These are phyloP conservation scores for Fonsecaea pedrosoi DNA, from an alignment of 2,329 filamentous ascomycete species.

Conservation along the genomic window DNA sequence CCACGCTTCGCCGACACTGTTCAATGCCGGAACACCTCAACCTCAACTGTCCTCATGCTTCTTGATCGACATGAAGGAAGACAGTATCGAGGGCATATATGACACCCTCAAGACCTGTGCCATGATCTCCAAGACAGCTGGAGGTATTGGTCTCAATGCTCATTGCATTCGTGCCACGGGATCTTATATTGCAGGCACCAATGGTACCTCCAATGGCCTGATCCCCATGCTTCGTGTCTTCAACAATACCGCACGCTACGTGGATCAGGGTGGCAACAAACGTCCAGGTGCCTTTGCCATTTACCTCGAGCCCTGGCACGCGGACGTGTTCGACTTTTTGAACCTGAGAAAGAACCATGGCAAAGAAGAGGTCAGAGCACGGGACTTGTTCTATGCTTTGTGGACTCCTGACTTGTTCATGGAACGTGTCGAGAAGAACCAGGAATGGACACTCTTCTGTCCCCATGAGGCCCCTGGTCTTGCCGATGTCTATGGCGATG, in stretches of 20 bases:
- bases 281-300: slow-evolving; percentile 97
- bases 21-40: slow-evolving; percentile 95
- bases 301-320: slow-evolving; percentile 98
- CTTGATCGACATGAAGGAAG: slow-evolving; percentile 98
- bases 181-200: slow-evolving; percentile 97
- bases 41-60: slow-evolving; percentile 97
- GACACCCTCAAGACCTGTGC: slow-evolving; percentile 99
- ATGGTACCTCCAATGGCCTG: slow-evolving; percentile 96
- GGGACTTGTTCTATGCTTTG: slow-evolving; percentile 95
- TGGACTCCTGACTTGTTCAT: slow-evolving; percentile 99
- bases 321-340: slow-evolving; percentile 95
- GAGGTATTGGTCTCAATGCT: slow-evolving; percentile 94
- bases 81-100: slow-evolving; percentile 99
- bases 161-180: slow-evolving; percentile 97
- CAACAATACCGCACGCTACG: slow-evolving; percentile 99
- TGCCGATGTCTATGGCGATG: slow-evolving; percentile 95
- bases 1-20: slow-evolving; percentile 95
- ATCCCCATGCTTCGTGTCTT: slow-evolving; percentile 98
- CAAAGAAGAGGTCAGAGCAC: slow-evolving; percentile 96
- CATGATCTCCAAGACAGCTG: slow-evolving; percentile 99
- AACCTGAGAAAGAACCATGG: slow-evolving; percentile 99
- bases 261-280: slow-evolving; percentile 99
- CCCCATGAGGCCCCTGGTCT: slow-evolving; percentile 94
- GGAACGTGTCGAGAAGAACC: slow-evolving; percentile 98
- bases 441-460: slow-evolving; percentile 97